Percentiles rank a stretch among this genome's conserved stretches.
These are phyloP conservation scores for Hyaloraphidium curvatum DNA, from an alignment of 192 early-diverging fungal genomes.

Conservation along the genomic window DNA sequence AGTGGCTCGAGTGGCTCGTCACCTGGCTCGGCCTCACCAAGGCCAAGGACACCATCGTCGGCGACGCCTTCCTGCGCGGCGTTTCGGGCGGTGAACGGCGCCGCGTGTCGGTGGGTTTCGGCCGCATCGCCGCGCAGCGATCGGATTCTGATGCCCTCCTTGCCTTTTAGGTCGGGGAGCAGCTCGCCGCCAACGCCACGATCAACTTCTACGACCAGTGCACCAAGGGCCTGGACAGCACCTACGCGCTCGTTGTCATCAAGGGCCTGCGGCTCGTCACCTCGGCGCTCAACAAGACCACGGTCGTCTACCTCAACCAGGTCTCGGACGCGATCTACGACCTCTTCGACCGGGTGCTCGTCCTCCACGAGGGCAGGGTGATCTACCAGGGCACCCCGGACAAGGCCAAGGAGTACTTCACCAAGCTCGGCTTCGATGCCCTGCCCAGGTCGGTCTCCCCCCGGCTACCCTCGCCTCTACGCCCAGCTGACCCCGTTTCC, in stretches of 20 bases:
- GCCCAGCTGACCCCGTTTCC: no score
- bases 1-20: slow-evolving; percentile 22
- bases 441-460: no score
- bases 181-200: background rate
- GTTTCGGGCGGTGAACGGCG: slow-evolving; percentile 65
- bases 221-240: background rate
- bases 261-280: slow-evolving; percentile 1
- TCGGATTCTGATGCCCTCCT: background rate
- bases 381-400: slow-evolving; percentile 46
- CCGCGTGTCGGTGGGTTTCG: slow-evolving; percentile 28
- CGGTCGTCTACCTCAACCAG: slow-evolving; percentile 30
- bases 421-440: slow-evolving; percentile 39
- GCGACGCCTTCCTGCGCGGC: slow-evolving; percentile 54
- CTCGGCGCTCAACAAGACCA: background rate
- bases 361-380: slow-evolving; percentile 43
- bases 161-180: background rate
- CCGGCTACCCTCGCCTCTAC: no score
- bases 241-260: slow-evolving; percentile 1
- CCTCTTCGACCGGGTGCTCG: slow-evolving; percentile 48
- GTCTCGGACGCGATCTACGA: slow-evolving; percentile 58
- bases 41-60: slow-evolving; percentile 27
- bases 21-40: slow-evolving; percentile 14
- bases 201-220: background rate
- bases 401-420: slow-evolving; percentile 40
- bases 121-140: slow-evolving; percentile 11